These are phyloP conservation scores for Syncephalis fuscata DNA, from an alignment of 371 early-diverging fungal genomes.

Conservation along the genomic window DNA sequence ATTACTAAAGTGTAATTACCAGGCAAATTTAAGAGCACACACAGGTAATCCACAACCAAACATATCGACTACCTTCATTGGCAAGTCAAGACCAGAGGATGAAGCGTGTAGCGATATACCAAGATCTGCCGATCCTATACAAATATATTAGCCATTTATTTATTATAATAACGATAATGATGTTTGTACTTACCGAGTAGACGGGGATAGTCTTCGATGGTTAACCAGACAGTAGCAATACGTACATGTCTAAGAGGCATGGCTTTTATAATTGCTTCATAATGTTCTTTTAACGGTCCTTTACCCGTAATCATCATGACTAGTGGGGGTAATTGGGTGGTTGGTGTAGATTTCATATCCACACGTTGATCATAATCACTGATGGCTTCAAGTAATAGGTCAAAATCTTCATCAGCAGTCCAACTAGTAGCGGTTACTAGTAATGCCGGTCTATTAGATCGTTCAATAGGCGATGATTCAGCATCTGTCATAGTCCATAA, in stretches of 20 bases:
- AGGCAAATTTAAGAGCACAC: constrained; percentile 55
- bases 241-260: constrained; percentile 31
- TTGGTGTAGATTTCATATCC: too few species aligned
- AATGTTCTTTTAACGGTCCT: constrained; percentile 62
- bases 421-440: constrained; percentile 86
- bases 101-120: constrained; percentile 86
- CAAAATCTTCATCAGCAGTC: constrained; percentile 94
- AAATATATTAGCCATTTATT: background rate
- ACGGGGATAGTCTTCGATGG: constrained; percentile 64
- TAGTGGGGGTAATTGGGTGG: constrained; percentile 30
- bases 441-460: constrained; percentile 41
- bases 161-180: constrained; percentile 1
- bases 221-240: constrained; percentile 71
- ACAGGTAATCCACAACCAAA: constrained; percentile 91
- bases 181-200: constrained; percentile 33
- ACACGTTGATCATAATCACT: constrained; percentile 33
- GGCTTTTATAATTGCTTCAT: constrained; percentile 35
- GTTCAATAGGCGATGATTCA: constrained; percentile 1
- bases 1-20: constrained; percentile 20
- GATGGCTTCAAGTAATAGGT: constrained; percentile 54
- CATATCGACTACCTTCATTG: constrained; percentile 98
- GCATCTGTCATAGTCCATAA: too few species aligned
- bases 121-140: constrained; percentile 63
- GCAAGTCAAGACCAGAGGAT: constrained; percentile 86
- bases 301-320: constrained; percentile 85